Evolutionary conservation across 208 protist species (phyloP).

Genomic region (Trypanosoma cruzi): DNA sequence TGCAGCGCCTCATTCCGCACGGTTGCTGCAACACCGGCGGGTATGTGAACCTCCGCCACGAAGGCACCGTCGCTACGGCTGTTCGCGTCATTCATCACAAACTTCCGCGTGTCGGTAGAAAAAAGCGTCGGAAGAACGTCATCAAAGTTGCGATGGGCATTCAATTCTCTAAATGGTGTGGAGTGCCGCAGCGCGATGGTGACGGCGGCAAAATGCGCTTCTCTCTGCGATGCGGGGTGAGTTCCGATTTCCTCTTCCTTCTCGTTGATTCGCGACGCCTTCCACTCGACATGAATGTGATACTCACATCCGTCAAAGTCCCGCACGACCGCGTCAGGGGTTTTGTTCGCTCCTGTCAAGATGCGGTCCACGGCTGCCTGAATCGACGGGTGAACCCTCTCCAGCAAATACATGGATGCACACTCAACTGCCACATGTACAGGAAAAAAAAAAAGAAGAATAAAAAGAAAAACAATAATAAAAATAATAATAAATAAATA

Average conservation of each 20-base stretch:
- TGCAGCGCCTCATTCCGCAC: conserved; percentile 9
- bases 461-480: no score
- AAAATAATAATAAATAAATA: no score
- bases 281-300: conserved; percentile 20
- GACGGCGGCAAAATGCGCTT: no score
- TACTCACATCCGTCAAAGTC: conserved; percentile 35
- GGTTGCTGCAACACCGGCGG: neutral
- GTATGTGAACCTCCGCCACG: conserved; percentile 18
- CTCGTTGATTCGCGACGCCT: no score
- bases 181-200: conserved; percentile 24
- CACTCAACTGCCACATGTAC: neutral
- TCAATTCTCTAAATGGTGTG: conserved; percentile 31
- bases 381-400: conserved; percentile 27
- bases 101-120: neutral
- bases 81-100: neutral
- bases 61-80: conserved; percentile 1
- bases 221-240: neutral
- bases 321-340: conserved; percentile 11
- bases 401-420: conserved; percentile 19
- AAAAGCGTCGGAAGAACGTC: conserved; percentile 26
- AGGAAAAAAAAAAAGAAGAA: conserved; percentile 10
- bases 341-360: conserved; percentile 20
- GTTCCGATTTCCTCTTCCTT: neutral
- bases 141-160: conserved; percentile 35
- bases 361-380: conserved; percentile 29